A percentile compares a stretch with the other conserved stretches of the same genome.
Conservation (phyloP, 2,329 filamentous ascomycete genomes). For the Claviceps monticola region DNA sequence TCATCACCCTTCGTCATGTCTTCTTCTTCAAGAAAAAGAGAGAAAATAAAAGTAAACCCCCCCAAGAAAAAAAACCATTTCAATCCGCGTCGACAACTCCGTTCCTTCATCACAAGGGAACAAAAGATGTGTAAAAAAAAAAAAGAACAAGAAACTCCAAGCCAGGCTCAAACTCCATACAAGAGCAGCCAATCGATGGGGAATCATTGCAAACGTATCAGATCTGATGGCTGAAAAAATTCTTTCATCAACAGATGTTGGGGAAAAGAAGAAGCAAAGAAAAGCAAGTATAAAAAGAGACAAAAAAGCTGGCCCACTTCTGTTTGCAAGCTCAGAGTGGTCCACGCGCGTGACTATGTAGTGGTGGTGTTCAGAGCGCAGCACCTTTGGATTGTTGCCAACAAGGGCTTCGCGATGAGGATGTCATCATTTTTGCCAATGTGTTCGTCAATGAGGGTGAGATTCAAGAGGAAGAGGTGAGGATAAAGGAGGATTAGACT, state of each 20-base stretch:
- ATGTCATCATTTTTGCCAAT: not conserved
- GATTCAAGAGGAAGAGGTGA: not conserved
- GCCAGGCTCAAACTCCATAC: not conserved
- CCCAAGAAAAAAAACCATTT: too few relatives aligned
- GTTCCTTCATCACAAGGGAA: slow-evolving; percentile 5
- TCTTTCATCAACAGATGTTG: not conserved
- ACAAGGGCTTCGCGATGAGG: not conserved
- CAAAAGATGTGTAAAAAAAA: slow-evolving; percentile 9
- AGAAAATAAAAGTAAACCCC: too few relatives aligned
- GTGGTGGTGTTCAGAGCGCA: not conserved
- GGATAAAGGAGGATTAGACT: slow-evolving; percentile 6
- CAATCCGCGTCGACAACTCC: too few relatives aligned
- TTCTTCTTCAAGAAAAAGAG: too few relatives aligned
- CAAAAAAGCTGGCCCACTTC: slow-evolving; percentile 10
- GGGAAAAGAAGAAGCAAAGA: slow-evolving; percentile 5
- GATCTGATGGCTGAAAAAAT: not conserved
- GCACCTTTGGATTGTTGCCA: not conserved
- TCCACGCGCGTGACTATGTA: not conserved
- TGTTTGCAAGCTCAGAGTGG: slow-evolving; percentile 6
- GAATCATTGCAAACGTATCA: slow-evolving; percentile 9
- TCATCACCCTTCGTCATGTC: too few relatives aligned
- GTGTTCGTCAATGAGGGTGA: not conserved
- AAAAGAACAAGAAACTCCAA: slow-evolving; percentile 8
- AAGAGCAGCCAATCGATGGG: slow-evolving; percentile 8
- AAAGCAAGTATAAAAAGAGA: not conserved